Base-by-base conservation (phyloP, 257 asterid genomes). In the Primulina tabacum region DNA sequence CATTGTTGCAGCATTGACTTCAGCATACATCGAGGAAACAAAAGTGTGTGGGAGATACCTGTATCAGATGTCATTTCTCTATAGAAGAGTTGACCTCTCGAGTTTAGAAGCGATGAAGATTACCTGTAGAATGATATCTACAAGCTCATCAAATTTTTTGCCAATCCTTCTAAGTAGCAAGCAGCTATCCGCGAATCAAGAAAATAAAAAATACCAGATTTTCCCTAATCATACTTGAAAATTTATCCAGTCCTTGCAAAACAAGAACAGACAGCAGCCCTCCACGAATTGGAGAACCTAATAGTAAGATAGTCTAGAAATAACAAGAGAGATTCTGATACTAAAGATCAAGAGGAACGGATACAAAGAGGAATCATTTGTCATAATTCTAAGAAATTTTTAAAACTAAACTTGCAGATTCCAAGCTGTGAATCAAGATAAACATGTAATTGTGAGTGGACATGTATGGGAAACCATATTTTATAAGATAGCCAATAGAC, bases 11-110 rank as follows among this genome's bases (percentile, higher is more conserved):
- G 57, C 32, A 33, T 34, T 18, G 5, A 65, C 38, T 59, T 40
- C 52, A 35, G 40, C 47, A 12, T 64, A 18, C 50, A 38, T 10
- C 50, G 8, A 43, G 53, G 53, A 14, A 12, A 43, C 56, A 50
- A 50, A 14, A 16, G 53, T 56, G 60, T 34, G 58, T 61, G 62
- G 24, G 28, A 30, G 40, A 18, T 34, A 20, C 84, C 82, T 67
- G 71, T 77, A 60, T 60, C 26, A 53, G 75, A 68, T 71, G 71
- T 74, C 85, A 81, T 81, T 67, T 35, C 57, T 57, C 34, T 5
- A 30, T 55, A 20, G 30, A 67, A 68, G 47, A 10, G n/a, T 21
- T 32, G 68, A 8, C 8, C 7, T 32, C 32, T 7, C 11, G 37
- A 76, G 43, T 59, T 59, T 47, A 32, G n/a, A 52, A 60, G 29